phyloP scores from a whole-genome alignment of 345 rosid species.

The Eucalyptus pauciflora region DNA sequence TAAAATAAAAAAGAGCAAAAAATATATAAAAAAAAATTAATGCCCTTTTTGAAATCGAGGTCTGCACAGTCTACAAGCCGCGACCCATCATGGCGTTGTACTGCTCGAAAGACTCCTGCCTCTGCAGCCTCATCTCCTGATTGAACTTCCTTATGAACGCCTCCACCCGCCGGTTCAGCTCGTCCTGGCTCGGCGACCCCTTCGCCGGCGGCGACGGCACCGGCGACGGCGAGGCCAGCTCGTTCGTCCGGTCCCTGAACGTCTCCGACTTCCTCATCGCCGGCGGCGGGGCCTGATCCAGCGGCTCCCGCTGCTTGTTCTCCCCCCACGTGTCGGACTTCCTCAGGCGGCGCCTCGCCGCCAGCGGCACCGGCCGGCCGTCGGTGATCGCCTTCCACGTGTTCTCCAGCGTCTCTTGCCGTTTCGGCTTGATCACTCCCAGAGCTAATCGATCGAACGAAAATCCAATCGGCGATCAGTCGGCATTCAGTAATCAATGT shows the following conservation, averaged over 20 bases:
- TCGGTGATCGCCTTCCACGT: constrained; percentile 79
- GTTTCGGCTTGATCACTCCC: constrained; percentile 33
- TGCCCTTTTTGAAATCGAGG: background rate
- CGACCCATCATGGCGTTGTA: constrained; percentile 30
- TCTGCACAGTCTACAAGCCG: background rate
- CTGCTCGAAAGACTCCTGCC: constrained; percentile 58
- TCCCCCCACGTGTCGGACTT: constrained; percentile 41
- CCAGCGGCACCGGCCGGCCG: constrained; percentile 52
- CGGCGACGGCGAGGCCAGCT: constrained; percentile 5
- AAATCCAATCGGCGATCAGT: background rate
- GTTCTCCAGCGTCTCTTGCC: constrained; percentile 62
- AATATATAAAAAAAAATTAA: background rate
- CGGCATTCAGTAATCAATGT: too few relatives aligned
- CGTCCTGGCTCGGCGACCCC: constrained; percentile 75
- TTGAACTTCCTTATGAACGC: constrained; percentile 74
- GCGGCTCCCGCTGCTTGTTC: background rate
- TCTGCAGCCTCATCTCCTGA: constrained; percentile 84
- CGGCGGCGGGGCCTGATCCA: background rate
- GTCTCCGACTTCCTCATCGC: constrained; percentile 53
- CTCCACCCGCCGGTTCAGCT: constrained; percentile 77
- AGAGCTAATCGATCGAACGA: constrained; percentile 27
- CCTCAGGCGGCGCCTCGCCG: constrained; percentile 48
- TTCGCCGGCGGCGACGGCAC: constrained; percentile 23
- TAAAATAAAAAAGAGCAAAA: background rate
- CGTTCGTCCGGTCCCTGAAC: constrained; percentile 54